phyloP scores from a whole-genome alignment of 2,329 filamentous ascomycete species.

The Elsinoe perseae region DNA sequence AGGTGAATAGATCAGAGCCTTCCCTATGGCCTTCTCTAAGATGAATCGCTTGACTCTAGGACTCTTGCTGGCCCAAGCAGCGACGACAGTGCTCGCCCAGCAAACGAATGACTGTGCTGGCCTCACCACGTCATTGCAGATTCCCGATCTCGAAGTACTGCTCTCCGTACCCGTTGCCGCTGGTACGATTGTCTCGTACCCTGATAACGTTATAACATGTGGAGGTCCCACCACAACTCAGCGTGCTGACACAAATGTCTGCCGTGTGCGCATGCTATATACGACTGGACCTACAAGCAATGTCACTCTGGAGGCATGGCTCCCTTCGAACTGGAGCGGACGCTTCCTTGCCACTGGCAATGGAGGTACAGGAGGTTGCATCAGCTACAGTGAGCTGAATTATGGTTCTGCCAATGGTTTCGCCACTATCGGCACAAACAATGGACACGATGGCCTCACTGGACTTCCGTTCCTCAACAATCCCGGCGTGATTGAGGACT shows the following conservation, averaged over 20 bases:
- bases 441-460: slow-evolving; percentile 24
- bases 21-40: neutral
- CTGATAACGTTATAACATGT: neutral
- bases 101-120: neutral
- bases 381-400: slow-evolving; percentile 28
- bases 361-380: slow-evolving; percentile 30
- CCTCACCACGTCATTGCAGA: neutral
- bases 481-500: slow-evolving; percentile 28
- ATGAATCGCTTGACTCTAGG: neutral
- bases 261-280: slow-evolving; percentile 35
- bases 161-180: neutral
- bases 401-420: slow-evolving; percentile 29
- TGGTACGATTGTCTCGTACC: neutral
- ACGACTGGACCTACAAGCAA: slow-evolving; percentile 35
- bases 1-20: neutral
- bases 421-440: slow-evolving; percentile 30
- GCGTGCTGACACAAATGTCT: slow-evolving; percentile 32
- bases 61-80: neutral
- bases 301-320: slow-evolving; percentile 39
- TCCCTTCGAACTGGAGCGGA: slow-evolving; percentile 29
- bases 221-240: slow-evolving; percentile 30
- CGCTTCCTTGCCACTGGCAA: slow-evolving; percentile 30
- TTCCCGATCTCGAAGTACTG: neutral
- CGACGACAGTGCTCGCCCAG: neutral
- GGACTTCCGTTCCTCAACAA: slow-evolving; percentile 26